Conservation (phyloP, 352 stramenopile genomes). For the Aphanomyces cochlioides region DNA sequence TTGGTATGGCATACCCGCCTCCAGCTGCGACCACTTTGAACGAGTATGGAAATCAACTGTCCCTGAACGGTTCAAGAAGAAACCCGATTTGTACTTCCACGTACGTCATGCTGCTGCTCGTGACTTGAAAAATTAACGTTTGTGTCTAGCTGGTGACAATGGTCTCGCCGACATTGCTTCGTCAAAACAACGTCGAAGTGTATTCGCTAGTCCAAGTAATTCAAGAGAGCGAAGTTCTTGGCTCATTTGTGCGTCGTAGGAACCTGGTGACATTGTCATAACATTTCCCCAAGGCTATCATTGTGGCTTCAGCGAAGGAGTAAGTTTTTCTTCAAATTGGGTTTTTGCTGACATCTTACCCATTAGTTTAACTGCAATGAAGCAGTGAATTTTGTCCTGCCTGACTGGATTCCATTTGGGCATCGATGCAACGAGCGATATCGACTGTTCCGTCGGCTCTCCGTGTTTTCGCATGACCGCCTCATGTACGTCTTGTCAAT, state of each 20-base stretch:
- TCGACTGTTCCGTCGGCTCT: constrained; percentile 50
- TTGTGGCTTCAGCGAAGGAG: constrained; percentile 93
- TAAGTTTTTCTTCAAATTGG: neutral
- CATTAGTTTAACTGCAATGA: constrained; percentile 87
- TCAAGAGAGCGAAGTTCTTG: neutral
- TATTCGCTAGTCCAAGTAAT: constrained; percentile 55
- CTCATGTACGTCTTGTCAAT: constrained; percentile 77
- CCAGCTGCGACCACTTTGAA: constrained; percentile 56
- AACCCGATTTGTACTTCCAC: constrained; percentile 64
- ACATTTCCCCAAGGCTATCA: constrained; percentile 98
- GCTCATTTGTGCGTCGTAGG: constrained; percentile 40
- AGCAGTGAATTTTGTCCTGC: constrained; percentile 83
- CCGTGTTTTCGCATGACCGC: constrained; percentile 78
- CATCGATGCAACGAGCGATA: constrained; percentile 68
- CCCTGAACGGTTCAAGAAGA: constrained; percentile 57
- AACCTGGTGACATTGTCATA: constrained; percentile 95
- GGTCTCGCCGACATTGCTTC: constrained; percentile 53
- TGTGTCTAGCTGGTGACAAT: constrained; percentile 52
- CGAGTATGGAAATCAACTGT: constrained; percentile 45
- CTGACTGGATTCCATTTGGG: constrained; percentile 82
- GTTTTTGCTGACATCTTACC: no score
- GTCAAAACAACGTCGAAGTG: constrained; percentile 46
- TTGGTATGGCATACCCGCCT: constrained; percentile 89
- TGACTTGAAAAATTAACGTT: no score
- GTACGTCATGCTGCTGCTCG: neutral